Evolutionary conservation across 352 stramenopile species (phyloP), one percentile per base, ranked within the genome.

Genomic region (Phytopythium sindhum): DNA sequence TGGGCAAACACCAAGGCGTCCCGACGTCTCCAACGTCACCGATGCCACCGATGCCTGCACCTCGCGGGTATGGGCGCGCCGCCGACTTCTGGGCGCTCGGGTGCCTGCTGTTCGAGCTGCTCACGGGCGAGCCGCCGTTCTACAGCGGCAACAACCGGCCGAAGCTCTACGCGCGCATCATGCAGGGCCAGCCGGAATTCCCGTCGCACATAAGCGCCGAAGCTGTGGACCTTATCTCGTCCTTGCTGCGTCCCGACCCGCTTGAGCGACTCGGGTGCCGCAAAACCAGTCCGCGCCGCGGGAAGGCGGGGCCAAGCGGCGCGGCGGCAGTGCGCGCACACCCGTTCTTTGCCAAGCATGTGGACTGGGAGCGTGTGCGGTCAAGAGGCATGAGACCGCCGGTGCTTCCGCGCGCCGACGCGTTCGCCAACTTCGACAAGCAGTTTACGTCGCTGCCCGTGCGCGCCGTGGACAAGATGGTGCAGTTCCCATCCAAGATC

Each of bases 41-140:
- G 0, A 42, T 54, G 2, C 44, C 51, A 12, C 10, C 53, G 14
- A 21, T 62, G 31, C n/a, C 59, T 2, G 29, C 59, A 8, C 68
- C 66, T 12, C 74, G 79, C 63, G 88, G 86, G 0, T 92, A 98
- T 65, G 91, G 89, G 35, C 96, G 87, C 33, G 80, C 84, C n/a
- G 86, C 90, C 6, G 91, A 98, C 68, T 96, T 93, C 58, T 98
- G 91, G 91, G 81, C 84, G 0, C 75, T 98, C 19, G 86, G 86
- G 0, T 89, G 77, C 47, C 64, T 98, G 58, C 72, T 98, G 11
- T 98, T 88, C 68, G 90, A 98, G 71, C 86, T 98, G 63, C 65
- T 98, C 39, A 98, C 84, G 3, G 90, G 90, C 4, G 71, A 89
- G 52, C 89, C 89, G 15, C 90, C 88, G 0, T 97, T 92, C 59